A percentile compares a stretch with the other conserved stretches of the same genome.
phyloP scores from a whole-genome alignment of 129 eudicot species.

The Flaveria robusta region DNA sequence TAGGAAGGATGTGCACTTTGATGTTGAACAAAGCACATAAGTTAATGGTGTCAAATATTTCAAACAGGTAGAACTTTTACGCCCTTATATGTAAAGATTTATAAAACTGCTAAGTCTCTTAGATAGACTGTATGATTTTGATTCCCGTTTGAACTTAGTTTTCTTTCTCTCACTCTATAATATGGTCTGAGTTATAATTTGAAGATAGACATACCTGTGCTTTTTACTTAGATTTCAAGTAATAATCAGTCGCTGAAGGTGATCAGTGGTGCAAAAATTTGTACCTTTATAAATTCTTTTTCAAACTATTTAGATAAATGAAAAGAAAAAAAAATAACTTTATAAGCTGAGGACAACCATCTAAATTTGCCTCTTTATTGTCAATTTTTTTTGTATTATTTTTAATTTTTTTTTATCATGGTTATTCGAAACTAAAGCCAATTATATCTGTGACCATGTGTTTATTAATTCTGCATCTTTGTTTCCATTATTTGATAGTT shows the following conservation, averaged over 20 bases:
- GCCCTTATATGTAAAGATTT: background rate
- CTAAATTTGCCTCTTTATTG: background rate
- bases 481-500: background rate
- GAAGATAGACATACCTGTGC: background rate
- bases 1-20: constrained; percentile 32
- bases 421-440: background rate
- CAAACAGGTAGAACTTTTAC: constrained; percentile 19
- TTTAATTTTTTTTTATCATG: background rate
- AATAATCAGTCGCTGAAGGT: background rate
- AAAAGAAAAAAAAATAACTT: background rate
- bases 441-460: constrained; percentile 1
- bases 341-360: background rate
- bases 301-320: background rate
- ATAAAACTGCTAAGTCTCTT: background rate
- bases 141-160: constrained; percentile 1
- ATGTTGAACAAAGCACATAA: constrained; percentile 22
- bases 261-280: background rate
- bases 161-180: background rate
- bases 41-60: constrained; percentile 17
- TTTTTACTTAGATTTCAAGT: background rate
- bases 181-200: background rate
- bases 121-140: background rate
- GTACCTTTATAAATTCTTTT: background rate
- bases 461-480: background rate
- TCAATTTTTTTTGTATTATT: too few relatives aligned